Percentiles rank a stretch among this genome's conserved stretches.
These are phyloP conservation scores for Hypoxylon sp. DNA, from an alignment of 2,329 filamentous ascomycete species.

Conservation along the genomic window DNA sequence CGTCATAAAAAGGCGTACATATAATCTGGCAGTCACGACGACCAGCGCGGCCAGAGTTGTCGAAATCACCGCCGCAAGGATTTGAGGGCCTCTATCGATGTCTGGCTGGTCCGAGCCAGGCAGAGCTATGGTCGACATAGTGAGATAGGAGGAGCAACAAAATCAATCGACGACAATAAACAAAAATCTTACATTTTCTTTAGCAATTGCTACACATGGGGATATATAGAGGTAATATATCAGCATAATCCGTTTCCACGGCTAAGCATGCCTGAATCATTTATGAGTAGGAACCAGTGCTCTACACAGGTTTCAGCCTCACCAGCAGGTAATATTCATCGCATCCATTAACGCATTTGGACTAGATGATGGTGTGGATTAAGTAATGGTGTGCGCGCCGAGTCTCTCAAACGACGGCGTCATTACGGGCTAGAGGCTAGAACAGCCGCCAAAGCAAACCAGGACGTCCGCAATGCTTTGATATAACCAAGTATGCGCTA, in stretches of 20 bases:
- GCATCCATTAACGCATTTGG: not conserved
- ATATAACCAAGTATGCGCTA: not conserved
- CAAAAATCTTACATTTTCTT: not conserved
- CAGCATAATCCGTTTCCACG: too few species aligned
- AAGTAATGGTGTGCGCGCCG: too few species aligned
- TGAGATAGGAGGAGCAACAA: not conserved
- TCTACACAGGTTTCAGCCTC: too few species aligned
- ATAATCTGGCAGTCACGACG: conserved; percentile 18
- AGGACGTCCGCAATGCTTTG: not conserved
- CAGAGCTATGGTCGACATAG: conserved; percentile 7
- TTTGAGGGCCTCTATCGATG: conserved; percentile 6
- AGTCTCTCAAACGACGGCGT: conserved; percentile 6
- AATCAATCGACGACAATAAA: not conserved
- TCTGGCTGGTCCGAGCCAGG: conserved; percentile 7
- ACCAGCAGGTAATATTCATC: too few species aligned
- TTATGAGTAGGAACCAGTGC: too few species aligned
- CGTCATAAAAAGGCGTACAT: conserved; percentile 22
- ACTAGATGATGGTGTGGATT: not conserved
- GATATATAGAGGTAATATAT: not conserved
- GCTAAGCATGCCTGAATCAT: too few species aligned
- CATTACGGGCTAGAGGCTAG: not conserved
- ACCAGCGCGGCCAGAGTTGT: conserved; percentile 21
- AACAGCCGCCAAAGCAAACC: not conserved
- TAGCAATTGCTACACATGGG: not conserved
- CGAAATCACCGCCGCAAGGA: conserved; percentile 11